These are phyloP conservation scores for Xerocomus minutiporus DNA, from an alignment of 1,284 basidiomycete species.

Conservation along the genomic window DNA sequence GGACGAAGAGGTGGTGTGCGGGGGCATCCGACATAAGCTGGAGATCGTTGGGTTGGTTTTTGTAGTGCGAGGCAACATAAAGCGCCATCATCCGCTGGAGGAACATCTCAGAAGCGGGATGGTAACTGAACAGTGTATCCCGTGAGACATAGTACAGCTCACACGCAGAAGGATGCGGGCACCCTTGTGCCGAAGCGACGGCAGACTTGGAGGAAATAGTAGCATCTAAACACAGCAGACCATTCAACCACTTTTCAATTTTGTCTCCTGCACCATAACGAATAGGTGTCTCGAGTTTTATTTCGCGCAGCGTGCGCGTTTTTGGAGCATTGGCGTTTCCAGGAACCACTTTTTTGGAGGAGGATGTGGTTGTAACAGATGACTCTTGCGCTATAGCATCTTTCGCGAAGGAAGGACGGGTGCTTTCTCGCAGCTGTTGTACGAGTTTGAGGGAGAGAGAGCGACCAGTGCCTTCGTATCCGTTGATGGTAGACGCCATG, in stretches of 20 bases:
- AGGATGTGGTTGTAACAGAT: constrained; percentile 37
- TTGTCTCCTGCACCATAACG: constrained; percentile 87
- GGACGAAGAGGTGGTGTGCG: constrained; percentile 93
- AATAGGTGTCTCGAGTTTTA: constrained; percentile 94
- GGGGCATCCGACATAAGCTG: constrained; percentile 97
- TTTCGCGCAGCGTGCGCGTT: constrained; percentile 81
- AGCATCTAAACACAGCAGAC: constrained; percentile 91
- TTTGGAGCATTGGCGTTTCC: constrained; percentile 55
- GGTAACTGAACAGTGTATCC: constrained; percentile 96
- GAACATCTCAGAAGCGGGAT: constrained; percentile 95
- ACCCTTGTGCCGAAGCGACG: constrained; percentile 59
- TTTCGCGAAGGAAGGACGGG: constrained; percentile 66
- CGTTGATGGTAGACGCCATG: constrained; percentile 98
- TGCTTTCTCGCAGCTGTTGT: constrained; percentile 91
- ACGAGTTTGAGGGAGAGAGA: constrained; percentile 97
- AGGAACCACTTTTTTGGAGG: constrained; percentile 45
- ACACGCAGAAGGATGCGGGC: constrained; percentile 91
- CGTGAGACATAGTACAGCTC: constrained; percentile 95
- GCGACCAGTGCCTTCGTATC: constrained; percentile 98
- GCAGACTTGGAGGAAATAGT: constrained; percentile 58
- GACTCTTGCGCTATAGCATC: constrained; percentile 49
- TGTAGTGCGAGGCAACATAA: constrained; percentile 97
- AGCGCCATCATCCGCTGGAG: constrained; percentile 98
- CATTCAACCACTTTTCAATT: constrained; percentile 94
- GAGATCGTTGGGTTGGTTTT: constrained; percentile 98